A percentile compares a stretch with the other conserved stretches of the same genome.
phyloP scores from a whole-genome alignment of 495 filamentous ascomycete genomes.

The Delitschia confertaspora region DNA sequence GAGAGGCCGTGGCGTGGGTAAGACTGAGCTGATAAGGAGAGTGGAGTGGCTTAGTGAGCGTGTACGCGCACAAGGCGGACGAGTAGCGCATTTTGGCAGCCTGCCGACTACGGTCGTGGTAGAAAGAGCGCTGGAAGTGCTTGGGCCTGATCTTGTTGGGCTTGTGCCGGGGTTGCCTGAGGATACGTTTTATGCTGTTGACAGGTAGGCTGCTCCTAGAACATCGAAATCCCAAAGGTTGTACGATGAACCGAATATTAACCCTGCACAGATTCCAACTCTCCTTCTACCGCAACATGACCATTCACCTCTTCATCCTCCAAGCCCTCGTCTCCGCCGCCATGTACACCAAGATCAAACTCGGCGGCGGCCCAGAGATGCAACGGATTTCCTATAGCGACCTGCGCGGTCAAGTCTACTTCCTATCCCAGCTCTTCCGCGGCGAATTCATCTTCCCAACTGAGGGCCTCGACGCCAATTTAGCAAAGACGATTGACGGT shows the following conservation, averaged over 20 bases:
- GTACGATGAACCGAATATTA: neutral
- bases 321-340: slow-evolving; percentile 81
- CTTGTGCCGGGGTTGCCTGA: slow-evolving; percentile 69
- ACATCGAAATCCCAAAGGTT: too few species aligned
- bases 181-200: slow-evolving; percentile 84
- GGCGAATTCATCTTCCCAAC: slow-evolving; percentile 95
- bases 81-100: slow-evolving; percentile 86
- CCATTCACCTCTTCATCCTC: slow-evolving; percentile 92
- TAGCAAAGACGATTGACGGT: slow-evolving; percentile 65
- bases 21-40: slow-evolving; percentile 70
- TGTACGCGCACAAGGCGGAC: slow-evolving; percentile 74
- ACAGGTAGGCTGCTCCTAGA: slow-evolving; percentile 43
- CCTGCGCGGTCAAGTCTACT: slow-evolving; percentile 67
- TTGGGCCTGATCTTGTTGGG: slow-evolving; percentile 81
- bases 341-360: slow-evolving; percentile 84
- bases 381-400: slow-evolving; percentile 68
- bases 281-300: slow-evolving; percentile 98
- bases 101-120: slow-evolving; percentile 72
- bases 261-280: slow-evolving; percentile 61
- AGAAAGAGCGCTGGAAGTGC: slow-evolving; percentile 78
- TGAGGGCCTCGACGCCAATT: slow-evolving; percentile 67
- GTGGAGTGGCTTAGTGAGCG: slow-evolving; percentile 84
- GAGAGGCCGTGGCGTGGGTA: slow-evolving; percentile 84
- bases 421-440: slow-evolving; percentile 84
- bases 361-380: slow-evolving; percentile 69